Evolutionary conservation across 768 basidiomycete genomes (phyloP).

Genomic region (Lactifluus rugatus): DNA sequence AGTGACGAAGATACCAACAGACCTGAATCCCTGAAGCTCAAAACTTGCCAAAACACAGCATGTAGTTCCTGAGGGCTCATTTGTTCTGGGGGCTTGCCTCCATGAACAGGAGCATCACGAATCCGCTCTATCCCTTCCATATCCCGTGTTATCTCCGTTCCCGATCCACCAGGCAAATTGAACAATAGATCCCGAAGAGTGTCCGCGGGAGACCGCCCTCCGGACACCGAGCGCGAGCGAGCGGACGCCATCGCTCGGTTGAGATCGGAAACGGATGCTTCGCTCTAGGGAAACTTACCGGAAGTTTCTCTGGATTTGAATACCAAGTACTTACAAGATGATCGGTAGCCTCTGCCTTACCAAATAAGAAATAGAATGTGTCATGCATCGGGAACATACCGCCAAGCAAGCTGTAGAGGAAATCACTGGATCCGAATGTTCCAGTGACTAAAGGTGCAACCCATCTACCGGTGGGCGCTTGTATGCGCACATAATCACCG

Average conservation of each 20-base stretch:
- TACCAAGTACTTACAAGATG: slow-evolving; percentile 38
- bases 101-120: slow-evolving; percentile 32
- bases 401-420: slow-evolving; percentile 66
- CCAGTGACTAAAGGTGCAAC: slow-evolving; percentile 83
- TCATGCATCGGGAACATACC: slow-evolving; percentile 33
- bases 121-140: slow-evolving; percentile 61
- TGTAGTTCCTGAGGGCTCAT: slow-evolving; percentile 90
- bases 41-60: slow-evolving; percentile 70
- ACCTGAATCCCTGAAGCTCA: slow-evolving; percentile 79
- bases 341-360: slow-evolving; percentile 46
- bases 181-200: slow-evolving; percentile 52
- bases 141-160: slow-evolving; percentile 52
- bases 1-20: slow-evolving; percentile 17
- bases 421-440: slow-evolving; percentile 71
- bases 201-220: slow-evolving; percentile 33
- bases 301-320: background rate
- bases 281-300: background rate
- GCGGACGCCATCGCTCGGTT: slow-evolving; percentile 70
- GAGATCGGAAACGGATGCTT: slow-evolving; percentile 82
- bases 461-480: slow-evolving; percentile 60
- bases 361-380: background rate
- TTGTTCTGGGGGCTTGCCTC: slow-evolving; percentile 62
- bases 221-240: slow-evolving; percentile 33
- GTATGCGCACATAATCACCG: slow-evolving; percentile 67
- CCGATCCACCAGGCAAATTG: slow-evolving; percentile 51